These are phyloP conservation scores for Picea abies DNA, from an alignment of 83 land plant species.

Conservation along the genomic window DNA sequence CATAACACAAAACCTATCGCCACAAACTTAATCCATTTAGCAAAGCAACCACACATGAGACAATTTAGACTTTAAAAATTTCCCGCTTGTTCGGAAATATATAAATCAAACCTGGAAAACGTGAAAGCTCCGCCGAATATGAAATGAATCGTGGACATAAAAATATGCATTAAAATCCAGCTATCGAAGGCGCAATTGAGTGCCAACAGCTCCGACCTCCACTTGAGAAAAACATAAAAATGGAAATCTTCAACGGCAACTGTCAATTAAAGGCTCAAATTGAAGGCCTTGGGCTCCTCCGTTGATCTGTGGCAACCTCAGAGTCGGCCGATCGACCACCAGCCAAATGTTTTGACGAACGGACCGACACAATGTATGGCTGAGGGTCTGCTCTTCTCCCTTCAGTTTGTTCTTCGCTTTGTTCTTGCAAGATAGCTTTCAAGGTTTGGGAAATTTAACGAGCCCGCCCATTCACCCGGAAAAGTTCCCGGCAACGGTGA, in stretches of 20 bases:
- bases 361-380: not conserved
- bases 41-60: not conserved
- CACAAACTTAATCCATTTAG: not conserved
- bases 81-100: conserved; percentile 10
- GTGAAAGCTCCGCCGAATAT: not conserved
- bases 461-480: conserved; percentile 5
- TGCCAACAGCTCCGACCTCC: not conserved
- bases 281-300: not conserved
- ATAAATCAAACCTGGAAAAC: not conserved
- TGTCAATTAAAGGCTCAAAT: conserved; percentile 5
- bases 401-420: not conserved
- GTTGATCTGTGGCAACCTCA: not conserved
- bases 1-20: not conserved
- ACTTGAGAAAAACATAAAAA: not conserved
- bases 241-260: not conserved
- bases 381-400: conserved; percentile 9
- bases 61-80: not conserved
- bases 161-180: not conserved
- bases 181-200: not conserved
- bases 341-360: not conserved
- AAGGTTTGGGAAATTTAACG: conserved; percentile 8
- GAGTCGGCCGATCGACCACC: not conserved
- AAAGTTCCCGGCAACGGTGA: not conserved
- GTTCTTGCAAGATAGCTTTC: conserved; percentile 11
- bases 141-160: not conserved